Evolutionary conservation across 805 yeast genomes (phyloP), one percentile per base, ranked within the genome.

Genomic region (Wilhelminamyces savonicus): DNA sequence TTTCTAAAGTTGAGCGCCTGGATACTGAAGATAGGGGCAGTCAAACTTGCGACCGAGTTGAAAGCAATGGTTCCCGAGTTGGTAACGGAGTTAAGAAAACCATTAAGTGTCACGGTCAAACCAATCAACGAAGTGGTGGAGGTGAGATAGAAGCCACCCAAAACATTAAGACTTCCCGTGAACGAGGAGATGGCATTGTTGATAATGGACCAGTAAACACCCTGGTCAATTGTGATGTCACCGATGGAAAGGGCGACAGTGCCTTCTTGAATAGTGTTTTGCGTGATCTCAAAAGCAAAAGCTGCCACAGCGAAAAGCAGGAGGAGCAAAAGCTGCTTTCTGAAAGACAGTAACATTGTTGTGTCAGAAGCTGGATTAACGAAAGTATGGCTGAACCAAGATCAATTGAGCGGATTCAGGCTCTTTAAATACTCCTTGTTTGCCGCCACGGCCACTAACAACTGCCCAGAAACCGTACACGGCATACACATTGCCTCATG

Each of bases 61-160:
- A 42, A 46, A 14, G 43, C 33, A 31, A 46, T 34, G 15, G 30
- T 36, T n/a, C 57, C 57, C 21, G 39, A 18, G 26, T 52, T 52
- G 4, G 24, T 27, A 25, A 49, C 34, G n/a, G 31, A 13, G n/a
- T 35, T 29, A 5, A 17, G 6, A 17, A 17, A n/a, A 19, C 36
- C 36, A 2, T 30, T 15, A 3, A 38, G 29, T 13, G 30, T 26
- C 9, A 44, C 43, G 3, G 35, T 32, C 26, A 46, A 35, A 9
- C 41, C 44, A 24, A 43, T 15, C 8, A 35, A 15, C 9, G 20
- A 11, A 16, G 26, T 23, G 14, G 32, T 34, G 11, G 46, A 32
- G 9, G 48, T 21, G 16, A 48, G 30, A 23, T 41, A 46, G 17
- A 46, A 39, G 7, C 26, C 26, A 9, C 16, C 9, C 16, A 4